Base-by-base conservation (phyloP, 257 asterid species). In the Nicotiana attenuata region DNA sequence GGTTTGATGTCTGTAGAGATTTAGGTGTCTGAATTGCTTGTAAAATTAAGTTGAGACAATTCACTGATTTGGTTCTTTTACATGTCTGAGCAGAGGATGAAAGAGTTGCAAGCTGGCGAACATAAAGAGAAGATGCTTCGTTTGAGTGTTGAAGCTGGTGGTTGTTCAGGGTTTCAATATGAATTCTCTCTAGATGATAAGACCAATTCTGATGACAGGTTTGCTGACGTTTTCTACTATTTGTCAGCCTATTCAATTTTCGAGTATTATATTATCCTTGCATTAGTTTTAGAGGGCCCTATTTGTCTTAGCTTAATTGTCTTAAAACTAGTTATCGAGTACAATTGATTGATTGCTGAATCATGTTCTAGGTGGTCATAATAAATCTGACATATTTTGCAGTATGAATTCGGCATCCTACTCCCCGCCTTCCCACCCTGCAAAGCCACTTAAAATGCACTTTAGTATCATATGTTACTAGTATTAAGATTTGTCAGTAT, bases 121-220 rank as follows among this genome's bases (percentile, higher is more conserved):
- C 86, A 89, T 52, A 80, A 83, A 80, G 83, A 81, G 80, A 96
- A 91, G 89, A 85, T 94, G 90, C 87, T 96, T 61, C 96, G 99
- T 19, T 88, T 94, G 92, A 90, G 98, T 87, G 91, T 96, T 76
- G 98, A 93, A 88, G 94, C 99, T n/a, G 99, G 98, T 2, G 98
- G 99, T 16, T 96, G 99, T 90, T 96, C 98, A 5, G 98, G 99
- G 24, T 96, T 94, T 90, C 98, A 96, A 50, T 96, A 96, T 83
- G 94, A 91, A 60, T 96, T 96, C 86, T 86, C 92, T 35, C 93
- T 96, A 28, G 99, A 92, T 45, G 93, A 92, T 81, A 92, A 90
- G 85, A 84, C 88, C 88, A 89, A 89, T 73, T 68, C 83, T 35
- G 97, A 96, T 85, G 99, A 96, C 92, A 96, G 97, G 97, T 93